Conservation (phyloP, 108 stramenopile species). For the Fragilaria radians region DNA sequence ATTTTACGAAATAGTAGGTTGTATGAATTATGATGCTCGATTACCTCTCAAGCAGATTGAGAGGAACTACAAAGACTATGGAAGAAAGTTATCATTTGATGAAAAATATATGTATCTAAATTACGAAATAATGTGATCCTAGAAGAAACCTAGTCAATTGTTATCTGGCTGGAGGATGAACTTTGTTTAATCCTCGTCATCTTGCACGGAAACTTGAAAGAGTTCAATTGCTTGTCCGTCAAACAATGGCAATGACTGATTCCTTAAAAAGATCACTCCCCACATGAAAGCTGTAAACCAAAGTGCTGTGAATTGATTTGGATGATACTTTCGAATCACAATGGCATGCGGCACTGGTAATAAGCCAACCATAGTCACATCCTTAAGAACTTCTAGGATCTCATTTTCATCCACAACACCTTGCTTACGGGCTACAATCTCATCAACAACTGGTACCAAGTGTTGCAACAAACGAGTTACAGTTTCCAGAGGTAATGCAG, state of each 20-base stretch:
- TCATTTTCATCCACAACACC: constrained; percentile 87
- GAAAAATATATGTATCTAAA: too few species aligned
- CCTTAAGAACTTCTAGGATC: constrained; percentile 78
- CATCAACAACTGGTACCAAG: constrained; percentile 92
- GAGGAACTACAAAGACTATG: too few species aligned
- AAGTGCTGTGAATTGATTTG: constrained; percentile 92
- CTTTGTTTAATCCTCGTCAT: constrained; percentile 34
- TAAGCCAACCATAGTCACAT: constrained; percentile 91
- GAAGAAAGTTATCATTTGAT: too few species aligned
- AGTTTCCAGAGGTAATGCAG: constrained; percentile 86
- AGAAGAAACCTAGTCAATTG: too few species aligned
- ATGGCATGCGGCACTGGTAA: constrained; percentile 97
- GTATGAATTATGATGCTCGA: too few species aligned
- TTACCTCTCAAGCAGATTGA: too few species aligned
- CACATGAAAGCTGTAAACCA: constrained; percentile 99
- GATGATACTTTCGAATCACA: constrained; percentile 96
- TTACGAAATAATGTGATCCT: too few species aligned
- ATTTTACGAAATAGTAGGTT: too few species aligned
- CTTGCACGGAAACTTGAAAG: constrained; percentile 76
- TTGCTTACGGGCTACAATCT: constrained; percentile 56
- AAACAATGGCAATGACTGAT: constrained; percentile 91
- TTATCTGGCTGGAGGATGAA: too few species aligned
- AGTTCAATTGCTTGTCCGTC: constrained; percentile 87
- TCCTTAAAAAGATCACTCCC: constrained; percentile 96
- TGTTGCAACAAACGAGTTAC: constrained; percentile 85